phyloP scores from a whole-genome alignment of 2,329 filamentous ascomycete species.

The Pyrenochaeta sp. region DNA sequence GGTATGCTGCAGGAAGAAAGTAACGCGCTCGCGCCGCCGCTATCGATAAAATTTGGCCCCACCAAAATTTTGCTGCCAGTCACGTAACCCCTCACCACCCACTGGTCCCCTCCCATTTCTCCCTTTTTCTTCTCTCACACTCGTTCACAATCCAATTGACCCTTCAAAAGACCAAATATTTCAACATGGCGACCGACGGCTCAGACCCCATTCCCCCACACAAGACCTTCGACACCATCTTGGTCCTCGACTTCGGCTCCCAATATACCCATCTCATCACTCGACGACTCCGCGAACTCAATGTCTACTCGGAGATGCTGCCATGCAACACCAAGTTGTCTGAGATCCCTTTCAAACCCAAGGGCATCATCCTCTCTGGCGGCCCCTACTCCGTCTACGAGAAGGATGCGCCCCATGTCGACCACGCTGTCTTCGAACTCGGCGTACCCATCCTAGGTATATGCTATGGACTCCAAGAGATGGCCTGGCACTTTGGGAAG shows the following conservation, averaged over 20 bases:
- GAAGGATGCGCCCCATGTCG: constrained; percentile 77
- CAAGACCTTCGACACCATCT: constrained; percentile 70
- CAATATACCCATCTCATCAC: constrained; percentile 80
- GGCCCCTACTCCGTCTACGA: constrained; percentile 84
- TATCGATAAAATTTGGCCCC: constrained; percentile 28
- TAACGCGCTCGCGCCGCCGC: constrained; percentile 3
- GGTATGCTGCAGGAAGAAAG: neutral
- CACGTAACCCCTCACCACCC: constrained; percentile 20
- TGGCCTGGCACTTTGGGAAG: constrained; percentile 73
- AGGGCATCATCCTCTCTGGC: constrained; percentile 81
- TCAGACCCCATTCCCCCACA: constrained; percentile 56
- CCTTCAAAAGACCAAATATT: constrained; percentile 1
- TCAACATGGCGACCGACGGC: constrained; percentile 50
- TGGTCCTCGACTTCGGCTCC: constrained; percentile 76
- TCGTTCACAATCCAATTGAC: constrained; percentile 20
- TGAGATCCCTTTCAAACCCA: constrained; percentile 80
- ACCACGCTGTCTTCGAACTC: constrained; percentile 82
- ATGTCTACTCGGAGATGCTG: constrained; percentile 87
- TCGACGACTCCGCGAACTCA: constrained; percentile 77
- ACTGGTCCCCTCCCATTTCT: constrained; percentile 7
- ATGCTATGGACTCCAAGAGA: constrained; percentile 74
- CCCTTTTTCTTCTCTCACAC: constrained; percentile 11
- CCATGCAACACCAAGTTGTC: constrained; percentile 84
- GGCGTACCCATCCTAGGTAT: constrained; percentile 69
- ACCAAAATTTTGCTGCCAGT: constrained; percentile 32